Evolutionary conservation across 2,329 filamentous ascomycete species (phyloP), one percentile per base, ranked within the genome.

Genomic region (Atkinsonella texensis): DNA sequence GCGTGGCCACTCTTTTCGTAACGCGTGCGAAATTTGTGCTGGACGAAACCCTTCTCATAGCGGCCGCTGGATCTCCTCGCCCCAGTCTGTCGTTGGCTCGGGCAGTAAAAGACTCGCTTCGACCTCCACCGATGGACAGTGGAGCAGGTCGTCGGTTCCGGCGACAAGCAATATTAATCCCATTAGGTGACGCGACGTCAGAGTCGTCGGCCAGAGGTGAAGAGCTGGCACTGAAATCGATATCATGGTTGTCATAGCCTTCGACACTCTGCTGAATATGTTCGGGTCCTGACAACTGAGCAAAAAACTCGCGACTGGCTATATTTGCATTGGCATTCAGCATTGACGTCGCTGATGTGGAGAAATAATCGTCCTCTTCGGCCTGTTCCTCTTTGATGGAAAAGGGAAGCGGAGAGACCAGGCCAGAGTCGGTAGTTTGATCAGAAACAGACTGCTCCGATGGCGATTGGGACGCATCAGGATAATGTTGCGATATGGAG

Each of bases 1-100:
- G 66, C 2, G 61, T 63, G 39, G 57, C 59, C 2, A 55, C 57
- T 5, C 57, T 52, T 54, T 70, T 70, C 46, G 58, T 61, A 28
- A 69, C 59, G 40, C 68, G 62, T 3, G 61, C 64, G 28, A 64
- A 60, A 6, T 76, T 73, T 4, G 70, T 73, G 9, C 74, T 70
- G 2, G 77, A 80, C 13, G 73, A 71, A 43, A 79, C 77, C 42
- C 77, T 73, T 23, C 76, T 72, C 65, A 80, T 76, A 2, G 74
- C 72, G 53, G 70, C 70, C 2, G 70, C 65, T 17, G 69, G 64
- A 23, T 78, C 75, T 17, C 65, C 57, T 33, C 74, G 66, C 57
- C 71, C 70, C 17, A 68, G 59, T 50, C 69, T 61, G n/a, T 80
- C 77, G 5, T 74, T 73, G 0, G 74, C 74, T 62, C 73, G 75